Percentiles rank a stretch among this genome's conserved stretches.
These are phyloP conservation scores for Aureobasidium sp. DNA, from an alignment of 2,329 filamentous ascomycete genomes.

Conservation along the genomic window DNA sequence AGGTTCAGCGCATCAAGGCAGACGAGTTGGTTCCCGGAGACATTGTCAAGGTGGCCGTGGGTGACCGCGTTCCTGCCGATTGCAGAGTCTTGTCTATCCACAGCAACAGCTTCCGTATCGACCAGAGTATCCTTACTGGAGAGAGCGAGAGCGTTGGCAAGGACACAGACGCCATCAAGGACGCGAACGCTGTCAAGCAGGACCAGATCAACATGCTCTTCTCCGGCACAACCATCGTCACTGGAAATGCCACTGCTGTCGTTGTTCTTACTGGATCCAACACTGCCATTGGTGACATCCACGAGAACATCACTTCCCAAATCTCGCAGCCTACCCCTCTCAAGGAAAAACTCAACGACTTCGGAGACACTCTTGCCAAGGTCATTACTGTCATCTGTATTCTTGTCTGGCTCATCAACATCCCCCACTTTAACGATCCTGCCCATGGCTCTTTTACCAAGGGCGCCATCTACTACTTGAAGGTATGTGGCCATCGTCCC, in stretches of 20 bases:
- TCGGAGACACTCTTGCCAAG: constrained; percentile 91
- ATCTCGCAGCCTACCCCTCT: constrained; percentile 95
- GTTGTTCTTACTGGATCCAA: constrained; percentile 83
- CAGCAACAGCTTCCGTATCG: constrained; percentile 94
- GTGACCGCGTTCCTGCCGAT: constrained; percentile 89
- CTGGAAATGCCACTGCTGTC: constrained; percentile 81
- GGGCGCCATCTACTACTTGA: constrained; percentile 98
- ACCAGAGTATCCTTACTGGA: constrained; percentile 93
- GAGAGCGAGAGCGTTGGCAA: constrained; percentile 97
- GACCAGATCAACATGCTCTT: constrained; percentile 98
- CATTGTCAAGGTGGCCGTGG: constrained; percentile 77
- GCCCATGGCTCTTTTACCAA: constrained; percentile 84
- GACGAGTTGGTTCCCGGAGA: constrained; percentile 95
- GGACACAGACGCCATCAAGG: constrained; percentile 60
- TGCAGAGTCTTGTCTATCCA: constrained; percentile 83
- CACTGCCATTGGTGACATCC: constrained; percentile 96
- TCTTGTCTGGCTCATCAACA: constrained; percentile 96
- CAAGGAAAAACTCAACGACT: constrained; percentile 98
- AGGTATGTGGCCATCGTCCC: constrained; percentile 32
- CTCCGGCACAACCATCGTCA: constrained; percentile 95
- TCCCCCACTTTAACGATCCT: constrained; percentile 91
- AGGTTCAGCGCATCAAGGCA: constrained; percentile 77
- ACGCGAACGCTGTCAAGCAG: constrained; percentile 85
- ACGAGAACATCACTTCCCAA: constrained; percentile 95
- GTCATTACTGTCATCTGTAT: constrained; percentile 97